These are phyloP conservation scores for Botrytis cinerea DNA, from an alignment of 2,329 filamentous ascomycete genomes.

Conservation along the genomic window DNA sequence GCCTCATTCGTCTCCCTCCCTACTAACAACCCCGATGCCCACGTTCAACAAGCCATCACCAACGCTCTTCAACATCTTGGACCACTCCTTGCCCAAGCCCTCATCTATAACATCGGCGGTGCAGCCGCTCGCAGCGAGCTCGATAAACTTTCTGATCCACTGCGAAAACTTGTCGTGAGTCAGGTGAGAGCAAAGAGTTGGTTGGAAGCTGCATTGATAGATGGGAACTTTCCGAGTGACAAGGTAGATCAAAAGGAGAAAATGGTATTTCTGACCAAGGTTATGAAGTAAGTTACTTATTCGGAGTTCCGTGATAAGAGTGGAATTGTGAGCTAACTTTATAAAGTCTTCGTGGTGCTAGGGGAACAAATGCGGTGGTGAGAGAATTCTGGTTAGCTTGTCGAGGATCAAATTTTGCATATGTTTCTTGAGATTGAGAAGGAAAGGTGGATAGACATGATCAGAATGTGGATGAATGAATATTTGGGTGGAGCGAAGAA, in stretches of 20 bases:
- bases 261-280: constrained; percentile 63
- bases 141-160: constrained; percentile 67
- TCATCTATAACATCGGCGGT: constrained; percentile 68
- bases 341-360: constrained; percentile 61
- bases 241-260: constrained; percentile 63
- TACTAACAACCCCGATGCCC: constrained; percentile 10
- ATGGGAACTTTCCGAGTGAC: constrained; percentile 54
- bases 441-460: not conserved
- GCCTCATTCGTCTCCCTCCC: constrained; percentile 50
- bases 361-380: constrained; percentile 65
- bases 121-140: constrained; percentile 70
- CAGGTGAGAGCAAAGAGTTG: constrained; percentile 59
- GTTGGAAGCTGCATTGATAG: constrained; percentile 61
- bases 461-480: not conserved
- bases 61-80: constrained; percentile 61
- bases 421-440: constrained; percentile 48
- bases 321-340: not conserved
- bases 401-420: constrained; percentile 60
- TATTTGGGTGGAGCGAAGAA: not conserved
- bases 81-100: constrained; percentile 57
- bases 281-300: constrained; percentile 55
- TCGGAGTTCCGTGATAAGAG: not conserved
- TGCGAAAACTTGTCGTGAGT: constrained; percentile 66
- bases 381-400: constrained; percentile 74
- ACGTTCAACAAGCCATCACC: constrained; percentile 42